phyloP scores from a whole-genome alignment of 228 moss, liverwort and hornwort species.

The Sphagnum fallax region DNA sequence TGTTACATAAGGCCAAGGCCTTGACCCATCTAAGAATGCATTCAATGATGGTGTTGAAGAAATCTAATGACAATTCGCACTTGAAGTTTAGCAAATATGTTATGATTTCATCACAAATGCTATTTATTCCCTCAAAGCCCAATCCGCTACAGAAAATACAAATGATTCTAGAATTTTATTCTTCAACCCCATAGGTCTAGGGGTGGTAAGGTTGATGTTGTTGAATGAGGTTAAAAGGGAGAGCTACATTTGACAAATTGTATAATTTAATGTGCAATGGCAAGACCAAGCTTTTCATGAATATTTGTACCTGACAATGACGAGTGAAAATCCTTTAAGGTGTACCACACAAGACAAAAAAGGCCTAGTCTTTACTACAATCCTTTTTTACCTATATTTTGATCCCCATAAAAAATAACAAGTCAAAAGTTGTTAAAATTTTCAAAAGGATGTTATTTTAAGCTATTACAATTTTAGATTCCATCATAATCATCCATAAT shows the following conservation, averaged over 20 bases:
- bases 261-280: slow-evolving; percentile 91
- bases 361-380: no score
- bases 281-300: slow-evolving; percentile 82
- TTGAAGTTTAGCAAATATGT: slow-evolving; percentile 72
- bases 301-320: slow-evolving; percentile 87
- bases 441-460: no score
- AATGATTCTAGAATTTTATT: slow-evolving; percentile 30
- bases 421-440: no score
- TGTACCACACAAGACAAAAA: no score
- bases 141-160: slow-evolving; percentile 18
- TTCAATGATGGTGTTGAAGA: slow-evolving; percentile 84
- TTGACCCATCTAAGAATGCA: slow-evolving; percentile 90
- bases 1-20: slow-evolving; percentile 87
- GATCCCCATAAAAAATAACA: no score
- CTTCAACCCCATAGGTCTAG: slow-evolving; percentile 38
- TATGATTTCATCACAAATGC: slow-evolving; percentile 95
- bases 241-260: slow-evolving; percentile 81
- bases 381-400: no score
- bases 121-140: slow-evolving; percentile 75
- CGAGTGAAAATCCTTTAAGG: no score
- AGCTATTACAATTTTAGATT: no score
- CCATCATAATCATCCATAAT: no score
- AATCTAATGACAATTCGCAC: slow-evolving; percentile 61
- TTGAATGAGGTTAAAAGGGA: slow-evolving; percentile 76
- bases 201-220: slow-evolving; percentile 31